phyloP scores from a whole-genome alignment of 805 yeast genomes.

The Wickerhamiella qilinensis region DNA sequence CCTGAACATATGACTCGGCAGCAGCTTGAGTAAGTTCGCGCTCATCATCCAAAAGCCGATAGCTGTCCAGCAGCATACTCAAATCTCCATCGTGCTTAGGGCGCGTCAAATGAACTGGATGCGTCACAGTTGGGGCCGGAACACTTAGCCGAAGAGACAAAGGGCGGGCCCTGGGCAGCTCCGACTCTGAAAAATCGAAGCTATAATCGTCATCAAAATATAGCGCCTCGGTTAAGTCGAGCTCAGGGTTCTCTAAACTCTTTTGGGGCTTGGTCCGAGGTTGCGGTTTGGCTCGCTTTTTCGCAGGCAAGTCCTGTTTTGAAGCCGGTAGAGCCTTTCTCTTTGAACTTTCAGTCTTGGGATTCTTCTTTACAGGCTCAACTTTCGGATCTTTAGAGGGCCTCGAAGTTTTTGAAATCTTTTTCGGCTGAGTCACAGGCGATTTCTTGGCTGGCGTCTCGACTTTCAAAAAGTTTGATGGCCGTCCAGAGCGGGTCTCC shows the following conservation, averaged over 20 bases:
- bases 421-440: no score
- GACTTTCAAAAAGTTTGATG: no score
- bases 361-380: no score
- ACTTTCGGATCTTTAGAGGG: no score
- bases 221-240: not conserved
- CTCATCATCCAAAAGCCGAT: slow-evolving; percentile 38
- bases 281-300: no score
- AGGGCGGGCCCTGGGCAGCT: not conserved
- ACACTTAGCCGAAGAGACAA: slow-evolving; percentile 4
- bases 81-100: slow-evolving; percentile 30
- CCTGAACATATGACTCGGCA: slow-evolving; percentile 25
- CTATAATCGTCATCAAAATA: not conserved
- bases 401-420: no score
- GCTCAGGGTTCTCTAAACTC: not conserved
- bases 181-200: not conserved
- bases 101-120: slow-evolving; percentile 38
- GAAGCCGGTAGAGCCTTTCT: no score
- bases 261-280: no score
- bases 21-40: slow-evolving; percentile 6
- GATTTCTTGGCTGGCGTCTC: no score
- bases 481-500: no score
- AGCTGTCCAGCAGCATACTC: slow-evolving; percentile 35
- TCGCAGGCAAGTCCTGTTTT: no score
- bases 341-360: no score
- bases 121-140: slow-evolving; percentile 36